Base-by-base conservation (phyloP, 805 yeast genomes). In the Candida oleophila region DNA sequence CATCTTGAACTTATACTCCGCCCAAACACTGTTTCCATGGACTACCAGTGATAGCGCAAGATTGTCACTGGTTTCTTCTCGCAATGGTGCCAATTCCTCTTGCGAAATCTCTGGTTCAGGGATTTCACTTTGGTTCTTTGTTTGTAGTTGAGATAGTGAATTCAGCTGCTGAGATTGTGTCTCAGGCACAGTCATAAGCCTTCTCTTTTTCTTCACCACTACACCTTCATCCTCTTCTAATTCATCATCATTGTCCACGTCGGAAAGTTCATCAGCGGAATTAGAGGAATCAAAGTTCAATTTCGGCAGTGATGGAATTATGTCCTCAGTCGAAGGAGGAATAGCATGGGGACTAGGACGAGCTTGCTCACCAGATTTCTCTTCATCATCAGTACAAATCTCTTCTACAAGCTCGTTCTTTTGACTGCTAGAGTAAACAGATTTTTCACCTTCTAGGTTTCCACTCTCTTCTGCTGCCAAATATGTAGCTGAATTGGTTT, bases 1-100 rank as follows among this genome's bases (percentile, higher is more conserved):
- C 59, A 70, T 69, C 40, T 72, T 74, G 37, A 76, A 66, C 46
- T 73, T 70, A 51, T 72, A 74, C 14, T 71, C 68, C 11, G 79
- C 81, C 85, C 85, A 82, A 1, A 82, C 83, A 39, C 78, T 71
- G 12, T 36, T 14, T 16, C 8, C 39, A 16, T 36, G 22, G 4
- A 16, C 15, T 2, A 21, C 43, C 39, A 3, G 41, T n/a, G 12
- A 37, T 22, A n/a, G 7, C 14, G 39, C 22, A 16, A 36, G 39
- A 15, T 16, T 36, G 19, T 36, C 9, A 20, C 39, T 36, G 21
- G 21, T 4, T 16, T 36, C 39, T 19, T 36, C 9, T 9, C 39
- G 21, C 22, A 36, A 36, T 11, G 7, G 14, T 7, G 30, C 11
- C 11, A 25, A 25, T 25, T 11, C 30, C 11, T 25, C 11, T 11